Evolutionary conservation across 495 filamentous ascomycete genomes (phyloP), one percentile per base, ranked within the genome.

Genomic region (Lepidopterella palustris): DNA sequence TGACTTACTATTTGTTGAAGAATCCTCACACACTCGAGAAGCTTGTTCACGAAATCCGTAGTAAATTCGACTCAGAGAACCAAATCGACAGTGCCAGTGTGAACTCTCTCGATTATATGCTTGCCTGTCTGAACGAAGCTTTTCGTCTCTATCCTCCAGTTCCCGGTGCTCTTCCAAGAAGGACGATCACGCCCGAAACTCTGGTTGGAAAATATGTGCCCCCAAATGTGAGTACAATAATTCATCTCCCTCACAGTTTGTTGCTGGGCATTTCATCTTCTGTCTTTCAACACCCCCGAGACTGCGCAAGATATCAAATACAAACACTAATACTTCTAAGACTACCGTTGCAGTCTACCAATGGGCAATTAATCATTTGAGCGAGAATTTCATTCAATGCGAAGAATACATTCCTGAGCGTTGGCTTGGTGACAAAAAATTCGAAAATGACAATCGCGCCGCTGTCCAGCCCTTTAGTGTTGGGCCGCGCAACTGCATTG

Each of bases 1-100:
- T 71, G 9, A 71, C 80, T 21, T 84, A 74, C 52, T 76, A 78
- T 42, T 74, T 85, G 0, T 68, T 79, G 15, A 71, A 71, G 4
- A 63, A 79, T 35, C 71, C 73, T 1, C 64, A 71, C 0, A 68
- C 68, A 15, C 67, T 80, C 58, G 39, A 45, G 10, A 71, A 57
- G 26, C 66, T 82, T 0, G 51, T 58, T 1, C 5, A 58, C 1
- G 82, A 84, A 51, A 70, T 86, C 24, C 73, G 80, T 13, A 52
- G 59, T 13, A 39, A 62, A 1, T 83, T 84, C 40, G 8, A 45
- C 0, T 28, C 35, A 1, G 66, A 70, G 0, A 56, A 62, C 1
- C 73, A 80, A 0, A 83, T 85, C 8, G 77, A 72, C 0, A 73
- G 80, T 42, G 68, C 71, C 15, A 70, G 67, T 4, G 42, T 77